These are phyloP conservation scores for Linum lewisii DNA, from an alignment of 345 rosid species.

Conservation along the genomic window DNA sequence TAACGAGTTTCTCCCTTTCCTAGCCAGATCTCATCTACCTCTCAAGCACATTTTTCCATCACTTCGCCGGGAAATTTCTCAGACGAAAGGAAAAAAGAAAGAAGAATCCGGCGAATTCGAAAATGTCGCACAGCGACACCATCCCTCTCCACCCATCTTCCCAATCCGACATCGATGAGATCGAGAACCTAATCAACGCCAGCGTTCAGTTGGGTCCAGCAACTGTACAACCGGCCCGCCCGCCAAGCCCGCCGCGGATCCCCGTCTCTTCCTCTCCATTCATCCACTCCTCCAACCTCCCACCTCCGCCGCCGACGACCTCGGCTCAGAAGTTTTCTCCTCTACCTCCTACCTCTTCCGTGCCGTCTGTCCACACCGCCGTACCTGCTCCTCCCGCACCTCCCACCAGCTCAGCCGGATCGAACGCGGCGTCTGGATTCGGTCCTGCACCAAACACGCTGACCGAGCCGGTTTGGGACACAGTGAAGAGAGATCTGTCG, in stretches of 20 bases:
- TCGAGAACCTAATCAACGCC: constrained; percentile 81
- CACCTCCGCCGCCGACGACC: constrained; percentile 36
- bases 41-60: too few species aligned
- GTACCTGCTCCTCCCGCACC: constrained; percentile 19
- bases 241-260: constrained; percentile 73
- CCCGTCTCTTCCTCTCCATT: constrained; percentile 74
- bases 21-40: too few species aligned
- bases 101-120: background rate
- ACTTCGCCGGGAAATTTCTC: too few species aligned
- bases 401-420: background rate
- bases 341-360: constrained; percentile 24
- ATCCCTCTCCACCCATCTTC: constrained; percentile 73
- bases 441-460: constrained; percentile 74
- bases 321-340: constrained; percentile 30
- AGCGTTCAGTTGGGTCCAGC: constrained; percentile 58
- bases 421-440: constrained; percentile 41
- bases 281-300: constrained; percentile 51
- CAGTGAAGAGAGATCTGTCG: constrained; percentile 92
- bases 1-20: too few species aligned
- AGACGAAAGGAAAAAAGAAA: too few species aligned
- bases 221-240: constrained; percentile 78
- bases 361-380: constrained; percentile 34
- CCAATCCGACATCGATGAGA: constrained; percentile 99
- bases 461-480: constrained; percentile 98
- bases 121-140: constrained; percentile 81